phyloP scores from a whole-genome alignment of 345 rosid genomes.

The Eucalyptus pauciflora region DNA sequence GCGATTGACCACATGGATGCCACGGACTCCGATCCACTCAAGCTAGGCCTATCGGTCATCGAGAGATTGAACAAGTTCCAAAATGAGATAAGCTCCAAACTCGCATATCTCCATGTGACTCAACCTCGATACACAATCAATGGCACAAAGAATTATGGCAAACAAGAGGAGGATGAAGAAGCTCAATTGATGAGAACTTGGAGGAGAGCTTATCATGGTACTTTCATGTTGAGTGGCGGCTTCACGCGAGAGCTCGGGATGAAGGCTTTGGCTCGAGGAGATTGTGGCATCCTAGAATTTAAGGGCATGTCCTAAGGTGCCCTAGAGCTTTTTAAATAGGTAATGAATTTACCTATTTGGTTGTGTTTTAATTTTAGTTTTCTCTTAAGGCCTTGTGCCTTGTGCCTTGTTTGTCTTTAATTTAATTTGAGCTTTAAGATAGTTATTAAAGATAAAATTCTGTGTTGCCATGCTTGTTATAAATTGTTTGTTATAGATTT shows the following conservation, averaged over 20 bases:
- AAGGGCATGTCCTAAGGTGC: too few relatives aligned
- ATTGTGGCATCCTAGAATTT: too few relatives aligned
- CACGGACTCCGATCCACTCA: neutral
- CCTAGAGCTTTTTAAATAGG: too few relatives aligned
- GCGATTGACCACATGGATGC: too few relatives aligned
- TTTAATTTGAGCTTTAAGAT: too few relatives aligned
- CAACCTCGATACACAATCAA: neutral
- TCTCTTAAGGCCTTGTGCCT: too few relatives aligned
- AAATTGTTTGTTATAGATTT: too few relatives aligned
- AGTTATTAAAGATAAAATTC: too few relatives aligned
- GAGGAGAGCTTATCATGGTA: neutral
- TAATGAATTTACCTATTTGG: too few relatives aligned
- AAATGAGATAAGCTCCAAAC: neutral
- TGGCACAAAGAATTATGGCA: neutral
- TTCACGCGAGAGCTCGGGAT: neutral
- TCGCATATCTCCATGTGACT: neutral
- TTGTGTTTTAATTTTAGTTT: too few relatives aligned
- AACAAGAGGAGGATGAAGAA: neutral
- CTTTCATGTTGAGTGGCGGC: neutral
- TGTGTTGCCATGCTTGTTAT: too few relatives aligned
- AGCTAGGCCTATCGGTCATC: neutral
- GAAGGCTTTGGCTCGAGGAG: constrained; percentile 2
- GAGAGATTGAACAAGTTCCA: neutral
- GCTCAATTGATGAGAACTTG: neutral
- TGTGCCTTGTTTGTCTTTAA: too few relatives aligned